Conservation (phyloP, 306 rosid species). For the Comarum palustre region DNA sequence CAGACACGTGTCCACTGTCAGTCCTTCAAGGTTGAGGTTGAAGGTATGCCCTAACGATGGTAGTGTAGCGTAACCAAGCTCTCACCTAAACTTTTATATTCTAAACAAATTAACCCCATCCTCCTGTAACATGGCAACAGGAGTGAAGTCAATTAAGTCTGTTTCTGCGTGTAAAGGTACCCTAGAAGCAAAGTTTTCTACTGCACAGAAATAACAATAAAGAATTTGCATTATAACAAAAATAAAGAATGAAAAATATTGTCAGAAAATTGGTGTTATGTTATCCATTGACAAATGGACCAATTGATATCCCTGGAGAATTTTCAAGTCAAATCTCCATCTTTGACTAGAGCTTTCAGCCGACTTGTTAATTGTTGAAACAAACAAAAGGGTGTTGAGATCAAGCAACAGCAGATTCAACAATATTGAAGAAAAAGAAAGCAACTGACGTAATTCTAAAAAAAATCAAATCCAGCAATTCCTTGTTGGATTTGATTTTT, state of each 20-base stretch:
- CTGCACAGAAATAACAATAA: neutral
- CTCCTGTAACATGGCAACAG: slow-evolving; percentile 56
- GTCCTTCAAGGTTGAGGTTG: too few species aligned
- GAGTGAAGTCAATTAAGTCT: neutral
- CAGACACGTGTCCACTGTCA: too few species aligned
- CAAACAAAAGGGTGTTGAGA: neutral
- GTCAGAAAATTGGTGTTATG: neutral
- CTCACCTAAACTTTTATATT: too few species aligned
- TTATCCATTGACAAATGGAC: neutral
- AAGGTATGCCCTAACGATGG: too few species aligned
- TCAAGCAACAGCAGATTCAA: neutral
- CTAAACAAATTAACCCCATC: slow-evolving; percentile 74
- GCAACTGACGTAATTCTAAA: neutral
- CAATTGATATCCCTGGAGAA: neutral
- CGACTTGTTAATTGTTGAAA: neutral
- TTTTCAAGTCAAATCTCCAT: neutral
- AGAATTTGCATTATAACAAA: neutral
- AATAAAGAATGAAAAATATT: neutral
- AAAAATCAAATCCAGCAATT: neutral
- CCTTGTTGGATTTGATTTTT: too few species aligned
- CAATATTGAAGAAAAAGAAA: neutral
- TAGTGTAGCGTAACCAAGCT: too few species aligned
- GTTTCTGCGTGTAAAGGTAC: neutral
- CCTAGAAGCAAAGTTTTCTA: neutral
- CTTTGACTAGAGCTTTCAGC: neutral